These are phyloP conservation scores for Physcia stellaris DNA, from an alignment of 495 filamentous ascomycete species.

Conservation along the genomic window DNA sequence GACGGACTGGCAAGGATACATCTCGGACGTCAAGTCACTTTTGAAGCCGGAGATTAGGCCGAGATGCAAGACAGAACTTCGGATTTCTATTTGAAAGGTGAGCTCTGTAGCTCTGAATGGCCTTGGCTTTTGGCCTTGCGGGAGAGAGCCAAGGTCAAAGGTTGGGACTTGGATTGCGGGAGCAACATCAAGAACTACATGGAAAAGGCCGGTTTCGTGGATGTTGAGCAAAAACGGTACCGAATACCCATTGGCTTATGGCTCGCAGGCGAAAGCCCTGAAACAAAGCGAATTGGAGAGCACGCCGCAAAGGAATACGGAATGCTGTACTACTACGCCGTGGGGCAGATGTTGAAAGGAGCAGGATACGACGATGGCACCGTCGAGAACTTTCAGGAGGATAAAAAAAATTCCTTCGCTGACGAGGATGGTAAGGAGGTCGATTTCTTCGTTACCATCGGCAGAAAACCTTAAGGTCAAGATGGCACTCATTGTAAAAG, in stretches of 20 bases:
- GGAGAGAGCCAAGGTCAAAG: background rate
- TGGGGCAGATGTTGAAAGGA: background rate
- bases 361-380: background rate
- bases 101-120: conserved; percentile 4
- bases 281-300: conserved; percentile 1
- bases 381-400: background rate
- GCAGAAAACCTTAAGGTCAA: background rate
- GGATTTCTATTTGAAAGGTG: conserved; percentile 7
- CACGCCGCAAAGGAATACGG: background rate
- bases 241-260: background rate
- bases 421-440: background rate
- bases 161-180: conserved; percentile 3
- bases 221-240: conserved; percentile 10
- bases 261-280: conserved; percentile 1
- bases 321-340: background rate
- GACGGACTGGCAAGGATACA: conserved; percentile 6
- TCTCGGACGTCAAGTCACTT: background rate
- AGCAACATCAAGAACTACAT: conserved; percentile 7
- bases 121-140: conserved; percentile 4
- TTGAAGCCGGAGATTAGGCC: conserved; percentile 10
- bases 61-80: conserved; percentile 14
- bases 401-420: background rate
- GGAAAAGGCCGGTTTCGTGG: conserved; percentile 22
- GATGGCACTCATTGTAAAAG: too few relatives aligned
- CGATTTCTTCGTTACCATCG: background rate